Conservation (phyloP, 306 rosid genomes). For the Leucaena leucocephala region DNA sequence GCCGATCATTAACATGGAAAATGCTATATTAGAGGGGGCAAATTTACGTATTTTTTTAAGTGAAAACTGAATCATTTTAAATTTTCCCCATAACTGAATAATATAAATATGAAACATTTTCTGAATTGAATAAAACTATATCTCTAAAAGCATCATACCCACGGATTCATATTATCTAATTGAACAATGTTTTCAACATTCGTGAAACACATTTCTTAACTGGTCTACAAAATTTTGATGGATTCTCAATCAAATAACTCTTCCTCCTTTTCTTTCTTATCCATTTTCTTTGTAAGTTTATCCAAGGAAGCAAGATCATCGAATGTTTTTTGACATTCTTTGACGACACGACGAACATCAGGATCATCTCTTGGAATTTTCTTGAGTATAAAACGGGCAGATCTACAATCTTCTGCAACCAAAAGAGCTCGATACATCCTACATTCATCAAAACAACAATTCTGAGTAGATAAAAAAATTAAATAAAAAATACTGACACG, state of each 20-base stretch:
- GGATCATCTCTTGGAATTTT: constrained; percentile 50
- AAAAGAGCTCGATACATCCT: constrained; percentile 90
- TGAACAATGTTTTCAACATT: neutral
- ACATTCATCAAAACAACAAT: constrained; percentile 36
- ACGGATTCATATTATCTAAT: neutral
- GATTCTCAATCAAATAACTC: neutral
- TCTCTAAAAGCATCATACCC: neutral
- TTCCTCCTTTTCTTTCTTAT: neutral
- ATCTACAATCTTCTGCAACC: constrained; percentile 61
- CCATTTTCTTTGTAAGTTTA: constrained; percentile 10
- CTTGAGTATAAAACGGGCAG: constrained; percentile 49
- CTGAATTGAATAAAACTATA: neutral
- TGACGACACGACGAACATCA: constrained; percentile 53
- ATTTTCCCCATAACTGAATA: too few species aligned
- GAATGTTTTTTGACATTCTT: constrained; percentile 48
- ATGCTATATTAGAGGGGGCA: too few species aligned
- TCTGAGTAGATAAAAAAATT: neutral
- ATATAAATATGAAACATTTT: neutral
- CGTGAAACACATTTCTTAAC: constrained; percentile 26
- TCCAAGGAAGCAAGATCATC: neutral
- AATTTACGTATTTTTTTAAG: too few species aligned
- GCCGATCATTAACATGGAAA: neutral
- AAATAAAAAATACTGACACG: neutral
- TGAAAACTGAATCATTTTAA: too few species aligned
- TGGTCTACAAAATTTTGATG: neutral